These are phyloP conservation scores for Eucalyptus tenuipes DNA, from an alignment of 345 rosid genomes.

Conservation along the genomic window DNA sequence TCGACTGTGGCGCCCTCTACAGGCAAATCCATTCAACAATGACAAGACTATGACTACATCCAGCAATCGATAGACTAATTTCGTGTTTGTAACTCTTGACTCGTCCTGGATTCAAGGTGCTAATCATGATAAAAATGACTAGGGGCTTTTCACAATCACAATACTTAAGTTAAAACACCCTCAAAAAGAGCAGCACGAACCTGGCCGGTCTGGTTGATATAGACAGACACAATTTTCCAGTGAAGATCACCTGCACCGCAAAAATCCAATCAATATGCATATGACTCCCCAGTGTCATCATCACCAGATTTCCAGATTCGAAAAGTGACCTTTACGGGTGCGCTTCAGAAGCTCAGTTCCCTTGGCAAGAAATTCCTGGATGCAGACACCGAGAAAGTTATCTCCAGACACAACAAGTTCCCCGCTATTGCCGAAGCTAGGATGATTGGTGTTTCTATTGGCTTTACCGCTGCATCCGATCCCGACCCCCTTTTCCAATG, in stretches of 20 bases:
- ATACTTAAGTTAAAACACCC: background rate
- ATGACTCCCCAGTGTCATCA: background rate
- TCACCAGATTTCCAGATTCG: background rate
- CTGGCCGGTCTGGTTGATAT: conserved; percentile 57
- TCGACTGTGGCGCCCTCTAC: background rate
- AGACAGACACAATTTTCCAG: conserved; percentile 84
- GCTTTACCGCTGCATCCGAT: conserved; percentile 2
- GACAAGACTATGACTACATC: background rate
- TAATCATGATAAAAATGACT: background rate
- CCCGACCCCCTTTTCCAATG: conserved; percentile 50
- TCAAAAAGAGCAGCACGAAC: background rate
- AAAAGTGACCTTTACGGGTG: conserved; percentile 63
- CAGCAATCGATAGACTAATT: background rate
- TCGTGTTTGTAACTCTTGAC: background rate
- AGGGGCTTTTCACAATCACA: background rate
- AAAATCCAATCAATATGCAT: background rate
- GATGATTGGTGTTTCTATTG: conserved; percentile 17
- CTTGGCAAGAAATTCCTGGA: conserved; percentile 64
- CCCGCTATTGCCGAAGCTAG: conserved; percentile 29
- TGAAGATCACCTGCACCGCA: conserved; percentile 73
- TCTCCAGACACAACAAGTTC: conserved; percentile 42
- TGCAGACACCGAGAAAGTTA: conserved; percentile 40
- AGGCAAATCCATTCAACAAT: background rate
- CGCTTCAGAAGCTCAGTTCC: conserved; percentile 88
- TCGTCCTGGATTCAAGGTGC: background rate